Conservation (phyloP, 805 yeast species). For the Candida arabinofermentans region DNA sequence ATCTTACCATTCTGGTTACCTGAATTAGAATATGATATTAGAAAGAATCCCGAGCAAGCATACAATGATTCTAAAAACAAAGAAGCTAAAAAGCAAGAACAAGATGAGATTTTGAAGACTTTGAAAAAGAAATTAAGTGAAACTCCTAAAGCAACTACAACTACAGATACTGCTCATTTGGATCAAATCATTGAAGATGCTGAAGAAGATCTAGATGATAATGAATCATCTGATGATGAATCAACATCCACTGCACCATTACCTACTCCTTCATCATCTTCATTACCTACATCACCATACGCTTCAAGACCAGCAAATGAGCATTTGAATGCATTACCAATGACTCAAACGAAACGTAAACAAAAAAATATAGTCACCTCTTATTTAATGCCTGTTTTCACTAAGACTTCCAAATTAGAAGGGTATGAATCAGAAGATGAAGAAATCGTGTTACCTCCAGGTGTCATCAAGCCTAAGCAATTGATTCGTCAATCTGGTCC, state of each 20-base stretch:
- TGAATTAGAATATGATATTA: slow-evolving; percentile 75
- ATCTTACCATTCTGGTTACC: slow-evolving; percentile 93
- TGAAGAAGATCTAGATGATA: slow-evolving; percentile 35
- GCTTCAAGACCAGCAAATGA: slow-evolving; percentile 3
- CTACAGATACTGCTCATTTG: slow-evolving; percentile 25
- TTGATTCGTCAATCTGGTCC: slow-evolving; percentile 88
- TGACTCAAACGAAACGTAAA: slow-evolving; percentile 8
- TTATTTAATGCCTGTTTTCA: slow-evolving; percentile 30
- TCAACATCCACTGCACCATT: slow-evolving; percentile 37
- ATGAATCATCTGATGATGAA: slow-evolving; percentile 54
- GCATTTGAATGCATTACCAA: slow-evolving; percentile 4
- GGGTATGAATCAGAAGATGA: slow-evolving; percentile 76
- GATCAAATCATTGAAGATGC: slow-evolving; percentile 29
- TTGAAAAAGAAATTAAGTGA: slow-evolving; percentile 42
- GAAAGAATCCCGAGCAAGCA: slow-evolving; percentile 76
- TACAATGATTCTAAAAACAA: slow-evolving; percentile 61
- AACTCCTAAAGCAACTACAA: slow-evolving; percentile 31
- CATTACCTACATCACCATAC: slow-evolving; percentile 3
- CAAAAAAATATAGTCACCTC: slow-evolving; percentile 12
- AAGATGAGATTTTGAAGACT: slow-evolving; percentile 32
- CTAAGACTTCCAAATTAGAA: slow-evolving; percentile 30
- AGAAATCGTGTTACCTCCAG: slow-evolving; percentile 82
- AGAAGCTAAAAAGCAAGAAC: slow-evolving; percentile 42
- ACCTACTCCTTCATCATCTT: slow-evolving; percentile 2
- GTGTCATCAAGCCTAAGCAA: slow-evolving; percentile 76